Percentiles rank a stretch among this genome's conserved stretches.
phyloP scores from a whole-genome alignment of 495 filamentous ascomycete species.

The Aeminium ludgeri region DNA sequence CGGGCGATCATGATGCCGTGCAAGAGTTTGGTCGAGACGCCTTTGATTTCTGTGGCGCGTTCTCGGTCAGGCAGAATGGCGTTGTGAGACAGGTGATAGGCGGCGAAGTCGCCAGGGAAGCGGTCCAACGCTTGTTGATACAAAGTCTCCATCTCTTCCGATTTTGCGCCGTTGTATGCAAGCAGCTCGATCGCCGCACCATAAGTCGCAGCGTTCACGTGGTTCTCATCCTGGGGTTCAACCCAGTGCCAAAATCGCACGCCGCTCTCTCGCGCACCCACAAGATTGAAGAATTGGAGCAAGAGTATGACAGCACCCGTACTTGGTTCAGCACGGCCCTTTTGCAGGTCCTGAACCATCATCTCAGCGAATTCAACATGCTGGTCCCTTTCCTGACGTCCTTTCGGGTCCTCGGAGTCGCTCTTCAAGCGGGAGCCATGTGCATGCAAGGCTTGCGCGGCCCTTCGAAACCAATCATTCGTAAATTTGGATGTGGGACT shows the following conservation, averaged over 20 bases:
- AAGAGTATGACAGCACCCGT: constrained; percentile 28
- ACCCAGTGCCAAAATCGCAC: constrained; percentile 33
- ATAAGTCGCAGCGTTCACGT: constrained; percentile 26
- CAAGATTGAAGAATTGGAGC: constrained; percentile 30
- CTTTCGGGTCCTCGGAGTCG: background rate
- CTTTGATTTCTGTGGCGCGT: constrained; percentile 16
- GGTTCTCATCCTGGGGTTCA: constrained; percentile 20
- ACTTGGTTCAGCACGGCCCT: constrained; percentile 22
- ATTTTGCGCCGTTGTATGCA: constrained; percentile 24
- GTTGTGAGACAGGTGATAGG: constrained; percentile 27
- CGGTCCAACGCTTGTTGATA: constrained; percentile 27
- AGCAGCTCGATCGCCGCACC: constrained; percentile 33
- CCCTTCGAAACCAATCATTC: background rate
- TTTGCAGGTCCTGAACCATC: constrained; percentile 23
- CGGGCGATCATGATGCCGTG: constrained; percentile 34
- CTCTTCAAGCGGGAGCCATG: background rate
- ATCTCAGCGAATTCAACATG: constrained; percentile 15
- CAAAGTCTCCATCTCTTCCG: constrained; percentile 26
- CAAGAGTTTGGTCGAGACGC: constrained; percentile 26
- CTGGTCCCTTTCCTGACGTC: constrained; percentile 3
- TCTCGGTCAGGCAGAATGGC: constrained; percentile 23
- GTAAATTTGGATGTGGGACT: no score
- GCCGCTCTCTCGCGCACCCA: constrained; percentile 22
- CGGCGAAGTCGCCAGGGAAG: constrained; percentile 25
- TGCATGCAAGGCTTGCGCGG: background rate